Evolutionary conservation across 345 rosid species (phyloP), one percentile per base, ranked within the genome.

Genomic region (Leavenworthia alabamica): DNA sequence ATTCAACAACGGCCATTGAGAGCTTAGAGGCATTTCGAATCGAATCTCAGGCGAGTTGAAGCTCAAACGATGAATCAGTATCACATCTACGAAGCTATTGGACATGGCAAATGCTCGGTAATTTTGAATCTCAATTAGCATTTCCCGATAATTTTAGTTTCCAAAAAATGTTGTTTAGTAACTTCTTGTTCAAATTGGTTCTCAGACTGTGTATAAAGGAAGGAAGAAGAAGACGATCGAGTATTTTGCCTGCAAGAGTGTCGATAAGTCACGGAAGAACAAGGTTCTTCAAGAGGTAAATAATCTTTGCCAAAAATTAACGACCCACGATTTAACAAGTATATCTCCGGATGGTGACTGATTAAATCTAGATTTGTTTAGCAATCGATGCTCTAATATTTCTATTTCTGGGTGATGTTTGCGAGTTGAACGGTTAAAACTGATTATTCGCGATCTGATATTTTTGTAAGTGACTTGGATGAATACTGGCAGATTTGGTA

Each of bases 21-120:
- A 62, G 43, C 57, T 46, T 1, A 46, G 44, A 60, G 7, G 13
- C n/a, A 19, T 39, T 54, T 32, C 37, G 11, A 52, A 72, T 68
- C 62, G 51, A 42, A 62, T 66, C 77, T 68, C 68, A 62, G 72
- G 56, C 3, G 37, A 56, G 26, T 43, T 49, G 47, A 15, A 49
- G 27, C 15, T 54, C 55, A 3, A 16, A 68, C 45, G 67, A 92
- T 92, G 98, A 89, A 92, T 71, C 86, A 86, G 40, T 92, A 79
- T 64, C 98, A 92, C 81, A 80, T 92, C 67, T 92, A 92, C 78
- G 97, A 83, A 77, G 97, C 98, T 49, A 86, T 92, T 45, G 97
- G 99, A 45, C 99, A 87, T 39, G 99, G 99, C 60, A 93, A 89
- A 73, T 82, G 77, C 86, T 89, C 99, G 85, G 99, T 93, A 78